Base-by-base conservation (phyloP, 768 basidiomycete species). In the Mycena vulgaris region DNA sequence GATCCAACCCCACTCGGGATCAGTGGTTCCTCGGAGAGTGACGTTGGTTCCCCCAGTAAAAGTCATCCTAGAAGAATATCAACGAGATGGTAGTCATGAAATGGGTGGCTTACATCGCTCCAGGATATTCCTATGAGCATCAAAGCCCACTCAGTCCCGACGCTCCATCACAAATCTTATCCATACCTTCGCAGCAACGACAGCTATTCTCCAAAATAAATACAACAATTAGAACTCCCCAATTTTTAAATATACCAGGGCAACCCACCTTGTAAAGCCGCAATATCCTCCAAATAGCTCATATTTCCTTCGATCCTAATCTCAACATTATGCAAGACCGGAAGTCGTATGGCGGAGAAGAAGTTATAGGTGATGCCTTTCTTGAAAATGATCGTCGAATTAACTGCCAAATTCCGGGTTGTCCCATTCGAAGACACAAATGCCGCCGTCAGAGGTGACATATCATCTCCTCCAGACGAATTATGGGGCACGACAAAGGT, bases 1-100 rank as follows among this genome's bases (percentile, higher is more conserved):
- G 2, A 85, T 77, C 82, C 83, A 84, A 33, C 83, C 84, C 80
- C 80, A 81, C 23, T 80, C 48, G 9, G 79, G 80, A 64, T 85
- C 81, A 17, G 72, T 72, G 25, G 80, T 79, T 0, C 84, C 81
- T 21, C 82, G 76, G 28, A 85, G 70, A 17, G 83, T 83, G 52
- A 84, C 79, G 51, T 83, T 83, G 42, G 66, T 79, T 23, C 84
- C 80, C 13, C 77, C 79, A 8, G 74, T 71, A 62, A 83, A 80
- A 14, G 79, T 66, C 35, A 84, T 77, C 83, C 82, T 81, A 57
- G 30, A 27, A 40, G 52, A 61, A 39, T 49, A 48, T 65, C 30
- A 48, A 66, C 49, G 11, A 63, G 33, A 60, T 47, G 55, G 42
- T 56, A 37, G 42, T 35, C 63, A 56, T 65, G 45, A 30, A 56